Base-by-base conservation (phyloP, 2,329 filamentous ascomycete genomes). In the Dichotomopilus funicola region DNA sequence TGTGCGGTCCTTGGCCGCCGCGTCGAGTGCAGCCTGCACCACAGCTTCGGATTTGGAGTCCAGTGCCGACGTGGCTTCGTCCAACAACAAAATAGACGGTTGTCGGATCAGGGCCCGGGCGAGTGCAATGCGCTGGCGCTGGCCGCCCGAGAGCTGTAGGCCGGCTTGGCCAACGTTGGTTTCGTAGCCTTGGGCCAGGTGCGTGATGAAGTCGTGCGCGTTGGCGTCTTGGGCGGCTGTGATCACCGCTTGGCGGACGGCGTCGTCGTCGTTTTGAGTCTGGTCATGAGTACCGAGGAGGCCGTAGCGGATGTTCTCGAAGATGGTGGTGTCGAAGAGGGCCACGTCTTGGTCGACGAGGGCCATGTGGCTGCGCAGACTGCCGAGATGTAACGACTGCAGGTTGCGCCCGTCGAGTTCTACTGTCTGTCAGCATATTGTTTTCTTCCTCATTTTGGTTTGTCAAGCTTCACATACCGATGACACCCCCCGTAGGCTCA, bases 91-190 rank as follows among this genome's bases (percentile, higher is more conserved):
- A 65, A 99, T 86, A 73, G 91, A 95, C 0, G 92, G 92, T 64
- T 96, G 88, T n/a, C 87, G 92, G 35, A 96, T 89, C 55, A 96
- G 82, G 41, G 91, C 91, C 66, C 91, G 81, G 6, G 92, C 91
- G 70, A 97, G 96, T 9, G 92, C 91, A 66, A 97, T 95, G 64
- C 94, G 89, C 72, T 97, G 94, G 71, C 96, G 96, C 72, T 99
- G 94, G 40, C 94, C 94, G 68, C 94, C 94, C 54, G 89, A 95
- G 7, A 99, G 78, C 51, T 96, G 74, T 68, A 96, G 95, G 8
- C 94, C 94, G 60, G 91, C 86, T 71, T 97, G 91, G 55, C 94
- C 94, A n/a, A 97, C 92, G 62, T 95, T 86, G 0, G 94, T 97
- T 62, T 96, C 82, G 65, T 97, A 97, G 1, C 88, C 88, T 63